Evolutionary conservation across 1,139 yeast genomes (phyloP).

Genomic region (Diutina sp.): DNA sequence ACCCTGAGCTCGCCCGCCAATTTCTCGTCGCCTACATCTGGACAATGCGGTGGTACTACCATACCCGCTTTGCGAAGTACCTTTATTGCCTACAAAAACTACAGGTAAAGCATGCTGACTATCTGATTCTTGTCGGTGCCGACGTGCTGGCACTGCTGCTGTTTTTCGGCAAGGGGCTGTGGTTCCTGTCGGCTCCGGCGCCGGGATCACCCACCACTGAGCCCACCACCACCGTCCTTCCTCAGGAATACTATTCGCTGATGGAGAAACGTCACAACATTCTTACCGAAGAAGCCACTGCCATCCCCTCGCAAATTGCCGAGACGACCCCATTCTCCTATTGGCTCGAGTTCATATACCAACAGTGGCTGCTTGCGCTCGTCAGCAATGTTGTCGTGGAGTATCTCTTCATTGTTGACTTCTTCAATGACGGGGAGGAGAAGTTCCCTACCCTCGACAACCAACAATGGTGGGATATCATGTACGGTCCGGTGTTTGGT

Average conservation of each 20-base stretch:
- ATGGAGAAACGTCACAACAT: constrained; percentile 44
- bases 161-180: neutral
- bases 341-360: constrained; percentile 62
- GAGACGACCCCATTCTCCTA: constrained; percentile 57
- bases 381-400: constrained; percentile 72
- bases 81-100: constrained; percentile 61
- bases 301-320: constrained; percentile 77
- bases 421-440: constrained; percentile 45
- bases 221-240: constrained; percentile 8
- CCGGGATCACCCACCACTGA: neutral
- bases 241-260: constrained; percentile 39
- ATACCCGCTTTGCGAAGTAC: constrained; percentile 67
- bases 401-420: constrained; percentile 59
- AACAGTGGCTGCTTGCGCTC: constrained; percentile 62
- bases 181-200: neutral
- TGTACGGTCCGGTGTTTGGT: constrained; percentile 38
- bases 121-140: constrained; percentile 37
- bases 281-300: constrained; percentile 25
- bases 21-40: constrained; percentile 67
- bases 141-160: neutral
- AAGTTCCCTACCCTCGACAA: constrained; percentile 10
- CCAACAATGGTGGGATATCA: constrained; percentile 34
- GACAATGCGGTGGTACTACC: constrained; percentile 91
- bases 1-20: constrained; percentile 61
- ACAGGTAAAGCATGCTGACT: constrained; percentile 39